These are phyloP conservation scores for Hymenoscyphus linearis DNA, from an alignment of 2,329 filamentous ascomycete species.

Conservation along the genomic window DNA sequence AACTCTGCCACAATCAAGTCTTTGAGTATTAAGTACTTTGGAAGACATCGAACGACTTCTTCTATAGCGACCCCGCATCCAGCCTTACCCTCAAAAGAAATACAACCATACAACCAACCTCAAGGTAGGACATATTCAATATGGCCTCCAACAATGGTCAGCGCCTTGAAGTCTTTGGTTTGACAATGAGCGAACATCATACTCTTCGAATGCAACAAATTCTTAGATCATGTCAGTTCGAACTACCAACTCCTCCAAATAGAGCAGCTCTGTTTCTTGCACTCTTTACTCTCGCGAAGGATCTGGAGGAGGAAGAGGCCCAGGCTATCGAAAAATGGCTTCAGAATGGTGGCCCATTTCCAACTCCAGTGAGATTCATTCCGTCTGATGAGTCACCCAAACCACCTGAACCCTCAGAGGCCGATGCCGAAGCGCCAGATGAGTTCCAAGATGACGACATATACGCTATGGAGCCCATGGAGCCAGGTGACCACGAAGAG, in stretches of 20 bases:
- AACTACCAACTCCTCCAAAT: constrained; percentile 11
- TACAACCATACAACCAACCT: background rate
- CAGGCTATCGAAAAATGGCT: constrained; percentile 19
- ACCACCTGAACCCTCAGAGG: background rate
- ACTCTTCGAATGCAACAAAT: constrained; percentile 20
- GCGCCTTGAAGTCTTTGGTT: constrained; percentile 18
- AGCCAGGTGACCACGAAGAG: background rate
- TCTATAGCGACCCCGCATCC: background rate
- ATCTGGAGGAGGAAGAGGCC: constrained; percentile 11
- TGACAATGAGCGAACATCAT: constrained; percentile 22
- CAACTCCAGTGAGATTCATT: background rate
- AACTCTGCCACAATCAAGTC: too few relatives aligned
- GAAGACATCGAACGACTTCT: background rate
- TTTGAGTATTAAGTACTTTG: too few relatives aligned
- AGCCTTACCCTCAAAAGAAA: background rate
- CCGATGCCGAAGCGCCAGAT: background rate
- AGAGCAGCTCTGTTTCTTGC: constrained; percentile 13
- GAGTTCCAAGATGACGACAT: background rate
- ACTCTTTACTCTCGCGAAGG: constrained; percentile 12
- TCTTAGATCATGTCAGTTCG: constrained; percentile 12
- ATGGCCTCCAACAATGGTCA: constrained; percentile 18
- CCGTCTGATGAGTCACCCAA: background rate
- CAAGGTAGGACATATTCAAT: background rate
- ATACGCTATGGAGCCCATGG: background rate
- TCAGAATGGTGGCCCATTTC: constrained; percentile 12